phyloP scores from a whole-genome alignment of 2,329 filamentous ascomycete genomes.

The Trichoderma sp. region DNA sequence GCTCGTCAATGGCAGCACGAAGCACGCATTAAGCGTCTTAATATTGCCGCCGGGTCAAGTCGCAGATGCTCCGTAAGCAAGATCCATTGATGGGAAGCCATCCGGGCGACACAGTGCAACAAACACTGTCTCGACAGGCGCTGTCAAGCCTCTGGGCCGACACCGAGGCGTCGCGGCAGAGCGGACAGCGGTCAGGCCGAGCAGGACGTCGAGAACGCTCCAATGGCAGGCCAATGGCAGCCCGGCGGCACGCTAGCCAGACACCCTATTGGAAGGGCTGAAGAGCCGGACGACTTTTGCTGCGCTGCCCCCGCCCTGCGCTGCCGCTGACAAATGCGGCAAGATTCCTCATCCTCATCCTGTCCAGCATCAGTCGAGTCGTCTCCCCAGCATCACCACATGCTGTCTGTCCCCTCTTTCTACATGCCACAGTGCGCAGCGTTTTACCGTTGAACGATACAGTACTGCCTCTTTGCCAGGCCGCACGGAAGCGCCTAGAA shows the following conservation, averaged over 20 bases:
- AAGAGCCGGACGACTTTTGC: slow-evolving; percentile 11
- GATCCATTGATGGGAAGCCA: background rate
- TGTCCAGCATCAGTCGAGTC: background rate
- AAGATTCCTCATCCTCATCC: slow-evolving; percentile 20
- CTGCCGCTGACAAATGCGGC: slow-evolving; percentile 21
- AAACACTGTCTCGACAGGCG: background rate
- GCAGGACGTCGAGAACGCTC: background rate
- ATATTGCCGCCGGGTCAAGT: background rate
- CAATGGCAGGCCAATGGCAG: background rate
- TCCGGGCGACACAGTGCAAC: background rate
- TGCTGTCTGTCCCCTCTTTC: background rate
- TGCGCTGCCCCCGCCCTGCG: slow-evolving; percentile 5
- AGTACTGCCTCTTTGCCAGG: background rate
- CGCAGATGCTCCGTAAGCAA: background rate
- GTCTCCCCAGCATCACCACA: background rate
- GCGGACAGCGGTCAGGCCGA: slow-evolving; percentile 17
- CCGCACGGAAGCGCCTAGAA: slow-evolving; percentile 33
- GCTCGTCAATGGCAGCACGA: background rate
- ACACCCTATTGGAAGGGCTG: slow-evolving; percentile 15
- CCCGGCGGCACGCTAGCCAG: background rate
- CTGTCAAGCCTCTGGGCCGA: background rate
- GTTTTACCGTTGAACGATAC: background rate
- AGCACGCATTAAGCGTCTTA: background rate
- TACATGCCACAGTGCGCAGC: slow-evolving; percentile 5
- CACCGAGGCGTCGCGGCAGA: slow-evolving; percentile 11